Base-by-base conservation (phyloP, 2,329 filamentous ascomycete species). In the Aspergillus eucalypticola region DNA sequence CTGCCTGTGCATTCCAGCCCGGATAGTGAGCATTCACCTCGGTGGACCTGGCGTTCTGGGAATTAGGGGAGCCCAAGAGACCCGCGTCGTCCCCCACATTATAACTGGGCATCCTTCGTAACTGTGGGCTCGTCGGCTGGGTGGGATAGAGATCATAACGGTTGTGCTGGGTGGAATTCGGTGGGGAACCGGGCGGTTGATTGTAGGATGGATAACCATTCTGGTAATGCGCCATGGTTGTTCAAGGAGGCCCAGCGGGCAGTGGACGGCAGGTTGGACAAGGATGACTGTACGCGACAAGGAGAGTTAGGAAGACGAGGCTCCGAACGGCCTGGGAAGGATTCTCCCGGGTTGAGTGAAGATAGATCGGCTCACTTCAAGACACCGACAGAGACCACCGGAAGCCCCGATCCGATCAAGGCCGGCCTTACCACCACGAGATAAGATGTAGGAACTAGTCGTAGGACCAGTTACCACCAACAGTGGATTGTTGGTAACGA, bases 11-110 rank as follows among this genome's bases (percentile, higher is more conserved):
- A 73, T 76, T 62, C 66, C 73, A 72, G 68, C 77, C 66, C 64
- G 69, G 54, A 65, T 75, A 75, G 21, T 73, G 71, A 56, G 70
- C 58, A 57, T 70, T 71, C 17, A 69, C 66, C 56, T 78, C 78
- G 41, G 72, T 73, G 59, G 76, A 73, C 59, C 69, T 69, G 15
- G 69, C 41, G 42, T 67, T 66, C 49, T 69, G 66, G 29, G 66
- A 66, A 46, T 67, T 66, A 8, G 70, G 55, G 8, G 71, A 58
- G 60, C 78, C 75, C 59, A 79, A 77, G 58, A 87, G 85, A 52
- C 79, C 77, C 51, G 82, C 80, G 73, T 94, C 90, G 74, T 95
- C 91, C 65, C 89, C 90, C 66, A 83, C 86, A 74, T 92, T 88
- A 79, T 91, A 92, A 79, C 89, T 94, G 52, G 86, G 84, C 65